Base-by-base conservation (phyloP, 805 yeast genomes). In the Peterozyma xylosa region DNA sequence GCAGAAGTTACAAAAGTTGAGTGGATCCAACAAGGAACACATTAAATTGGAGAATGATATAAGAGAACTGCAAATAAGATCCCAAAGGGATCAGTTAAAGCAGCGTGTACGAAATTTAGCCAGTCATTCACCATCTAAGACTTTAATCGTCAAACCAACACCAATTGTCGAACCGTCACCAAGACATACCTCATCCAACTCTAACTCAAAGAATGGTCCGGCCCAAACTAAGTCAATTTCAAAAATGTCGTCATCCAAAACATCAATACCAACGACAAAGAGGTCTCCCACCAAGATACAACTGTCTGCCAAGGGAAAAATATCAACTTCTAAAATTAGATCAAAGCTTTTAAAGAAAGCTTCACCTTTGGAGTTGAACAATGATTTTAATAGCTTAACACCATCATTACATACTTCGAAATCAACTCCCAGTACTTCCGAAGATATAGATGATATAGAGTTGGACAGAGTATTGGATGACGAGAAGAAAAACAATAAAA, bases 401-500 rank as follows among this genome's bases (percentile, higher is more conserved):
- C 27, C 27, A 21, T 21, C 42, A 13, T 37, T 33, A 17, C 30
- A 37, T 9, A n/a, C 17, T 6, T 33, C 33, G 2, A 18, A 42
- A 36, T 39, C 35, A 7, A 21, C 41, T 27, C 16, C 47, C n/a
- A 32, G 46, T 37, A 13, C 29, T 13, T 21, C 27, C 4, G 27
- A 21, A 7, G 44, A 41, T 37, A 21, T 41, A 6, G 40, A 41
- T 30, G 44, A 41, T 6, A 36, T 35, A 17, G 37, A 32, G 7
- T 41, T 41, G 36, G 41, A 38, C 21, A 39, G 15, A 17, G 33
- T 38, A 33, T 42, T 30, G 17, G n/a, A 36, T 37, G 9, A 42
- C 40, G n/a, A 5, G 5, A 30, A 34, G 36, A 53, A 50, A 39
- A 34, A 45, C 11, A 50, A 50, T 18, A 54, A 53, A 33, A 51